Conservation (phyloP, 257 asterid genomes). For the Oldenlandia corymbosa region DNA sequence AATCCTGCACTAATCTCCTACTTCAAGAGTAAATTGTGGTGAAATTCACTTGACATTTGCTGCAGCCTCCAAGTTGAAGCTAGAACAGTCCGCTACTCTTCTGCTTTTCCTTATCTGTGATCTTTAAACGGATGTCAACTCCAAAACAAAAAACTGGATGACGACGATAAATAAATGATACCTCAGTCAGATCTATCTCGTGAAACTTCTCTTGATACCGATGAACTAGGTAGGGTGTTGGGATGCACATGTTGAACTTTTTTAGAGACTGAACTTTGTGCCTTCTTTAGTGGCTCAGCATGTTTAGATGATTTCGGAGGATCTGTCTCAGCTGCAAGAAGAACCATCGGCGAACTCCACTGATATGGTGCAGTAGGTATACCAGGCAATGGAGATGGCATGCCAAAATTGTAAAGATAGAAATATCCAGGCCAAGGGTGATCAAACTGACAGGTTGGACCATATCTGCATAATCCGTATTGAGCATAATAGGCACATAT, state of each 20-base stretch:
- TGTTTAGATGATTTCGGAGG: slow-evolving; percentile 10
- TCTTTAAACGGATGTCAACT: not conserved
- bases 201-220: not conserved
- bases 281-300: slow-evolving; percentile 5
- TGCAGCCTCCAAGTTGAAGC: not conserved
- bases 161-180: not conserved
- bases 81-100: not conserved
- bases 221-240: not conserved
- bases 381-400: slow-evolving; percentile 6
- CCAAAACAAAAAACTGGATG: not conserved
- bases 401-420: slow-evolving; percentile 29
- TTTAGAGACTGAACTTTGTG: slow-evolving; percentile 1
- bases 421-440: slow-evolving; percentile 55
- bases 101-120: not conserved
- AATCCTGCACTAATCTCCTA: not conserved
- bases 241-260: not conserved
- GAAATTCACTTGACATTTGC: not conserved
- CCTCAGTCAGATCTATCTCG: slow-evolving; percentile 12
- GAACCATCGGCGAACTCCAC: slow-evolving; percentile 11
- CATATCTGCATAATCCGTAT: slow-evolving; percentile 58
- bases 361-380: slow-evolving; percentile 10
- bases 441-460: slow-evolving; percentile 55
- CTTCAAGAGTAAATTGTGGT: not conserved
- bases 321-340: slow-evolving; percentile 2
- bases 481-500: slow-evolving; percentile 40